A percentile compares a stretch with the other conserved stretches of the same genome.
Evolutionary conservation across 129 eudicot genomes (phyloP).

Genomic region (Helichrysum umbraculigerum): DNA sequence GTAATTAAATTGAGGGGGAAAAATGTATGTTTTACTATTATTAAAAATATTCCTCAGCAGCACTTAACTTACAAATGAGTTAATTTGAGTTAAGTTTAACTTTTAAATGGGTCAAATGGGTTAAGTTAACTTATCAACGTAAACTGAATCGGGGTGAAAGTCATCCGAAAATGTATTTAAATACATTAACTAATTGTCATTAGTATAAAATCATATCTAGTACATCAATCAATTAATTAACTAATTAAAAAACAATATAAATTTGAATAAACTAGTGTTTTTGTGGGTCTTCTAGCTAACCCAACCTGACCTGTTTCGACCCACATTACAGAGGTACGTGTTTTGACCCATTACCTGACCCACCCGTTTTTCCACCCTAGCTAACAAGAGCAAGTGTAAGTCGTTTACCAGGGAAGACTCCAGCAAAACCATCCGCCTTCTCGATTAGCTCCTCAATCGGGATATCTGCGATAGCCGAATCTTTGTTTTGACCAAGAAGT

Average conservation of each 20-base stretch:
- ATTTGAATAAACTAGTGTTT: no score
- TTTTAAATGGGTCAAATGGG: background rate
- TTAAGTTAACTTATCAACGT: background rate
- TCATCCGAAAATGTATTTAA: background rate
- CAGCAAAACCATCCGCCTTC: slow-evolving; percentile 94
- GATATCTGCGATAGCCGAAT: slow-evolving; percentile 51
- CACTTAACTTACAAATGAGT: background rate
- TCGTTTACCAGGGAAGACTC: slow-evolving; percentile 75
- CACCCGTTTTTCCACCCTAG: background rate
- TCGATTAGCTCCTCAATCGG: slow-evolving; percentile 89
- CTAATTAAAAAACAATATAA: no score
- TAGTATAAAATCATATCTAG: no score
- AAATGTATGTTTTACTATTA: no score
- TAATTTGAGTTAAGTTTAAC: background rate
- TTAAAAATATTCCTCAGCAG: no score
- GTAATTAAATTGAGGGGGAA: background rate
- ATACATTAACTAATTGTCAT: background rate
- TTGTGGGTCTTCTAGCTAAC: no score
- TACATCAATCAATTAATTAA: background rate
- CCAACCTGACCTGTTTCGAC: background rate
- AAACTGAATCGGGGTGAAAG: background rate
- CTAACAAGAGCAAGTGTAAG: background rate
- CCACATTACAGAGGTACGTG: background rate
- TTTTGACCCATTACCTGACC: background rate
- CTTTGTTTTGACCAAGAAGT: slow-evolving; percentile 82